Conservation (phyloP, 768 basidiomycete species). For the Myochromella boudieri region DNA sequence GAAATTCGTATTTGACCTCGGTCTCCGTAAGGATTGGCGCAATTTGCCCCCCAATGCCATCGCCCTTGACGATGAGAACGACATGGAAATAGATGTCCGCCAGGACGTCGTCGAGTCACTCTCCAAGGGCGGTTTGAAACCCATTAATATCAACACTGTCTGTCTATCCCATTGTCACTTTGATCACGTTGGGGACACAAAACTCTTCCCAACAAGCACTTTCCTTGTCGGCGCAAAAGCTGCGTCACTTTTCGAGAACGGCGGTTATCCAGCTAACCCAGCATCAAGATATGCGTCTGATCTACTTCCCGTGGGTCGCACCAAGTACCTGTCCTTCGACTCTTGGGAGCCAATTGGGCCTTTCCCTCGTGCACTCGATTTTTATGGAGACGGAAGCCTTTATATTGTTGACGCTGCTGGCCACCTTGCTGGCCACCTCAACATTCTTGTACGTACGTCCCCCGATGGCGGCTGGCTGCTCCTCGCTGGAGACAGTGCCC, state of each 20-base stretch:
- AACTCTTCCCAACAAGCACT: conserved; percentile 42
- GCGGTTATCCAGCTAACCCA: conserved; percentile 20
- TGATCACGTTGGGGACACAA: conserved; percentile 51
- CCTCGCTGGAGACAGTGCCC: conserved; percentile 56
- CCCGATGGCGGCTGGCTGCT: conserved; percentile 53
- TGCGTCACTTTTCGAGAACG: conserved; percentile 25
- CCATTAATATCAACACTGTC: conserved; percentile 42
- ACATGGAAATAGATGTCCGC: conserved; percentile 23
- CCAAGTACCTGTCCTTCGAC: conserved; percentile 10
- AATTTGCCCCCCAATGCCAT: conserved; percentile 37
- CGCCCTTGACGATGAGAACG: conserved; percentile 24
- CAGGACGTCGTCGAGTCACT: conserved; percentile 51
- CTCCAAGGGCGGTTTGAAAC: conserved; percentile 43
- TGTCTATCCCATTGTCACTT: conserved; percentile 55
- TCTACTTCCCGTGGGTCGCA: conserved; percentile 16
- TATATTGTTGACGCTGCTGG: conserved; percentile 61
- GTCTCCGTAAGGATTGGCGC: conserved; percentile 47
- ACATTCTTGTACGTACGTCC: conserved; percentile 53
- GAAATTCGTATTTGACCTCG: conserved; percentile 59
- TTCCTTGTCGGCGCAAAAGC: conserved; percentile 49
- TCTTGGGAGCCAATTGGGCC: conserved; percentile 19
- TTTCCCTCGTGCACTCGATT: conserved; percentile 46
- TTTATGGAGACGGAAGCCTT: conserved; percentile 56
- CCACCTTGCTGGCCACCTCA: conserved; percentile 56
- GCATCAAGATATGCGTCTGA: conserved; percentile 2